Evolutionary conservation across 1,284 basidiomycete species (phyloP).

Genomic region (Tilletiaria anomala): DNA sequence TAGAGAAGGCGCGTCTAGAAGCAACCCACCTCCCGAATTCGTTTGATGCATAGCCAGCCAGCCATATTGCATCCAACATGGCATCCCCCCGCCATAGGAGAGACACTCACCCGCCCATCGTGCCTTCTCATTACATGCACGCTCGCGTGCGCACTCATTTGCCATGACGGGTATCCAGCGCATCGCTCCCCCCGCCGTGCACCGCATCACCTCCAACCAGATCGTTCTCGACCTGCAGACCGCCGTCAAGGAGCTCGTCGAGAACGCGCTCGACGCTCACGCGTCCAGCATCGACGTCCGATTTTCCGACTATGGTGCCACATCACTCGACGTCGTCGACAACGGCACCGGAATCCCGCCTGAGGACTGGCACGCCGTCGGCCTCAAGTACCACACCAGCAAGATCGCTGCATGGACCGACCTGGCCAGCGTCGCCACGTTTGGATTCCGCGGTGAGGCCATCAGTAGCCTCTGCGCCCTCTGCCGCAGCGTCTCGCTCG

Average conservation of each 20-base stretch:
- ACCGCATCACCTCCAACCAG: slow-evolving; percentile 66
- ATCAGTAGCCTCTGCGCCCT: slow-evolving; percentile 81
- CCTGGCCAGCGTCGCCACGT: slow-evolving; percentile 61
- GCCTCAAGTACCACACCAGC: slow-evolving; percentile 85
- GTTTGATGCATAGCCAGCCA: too few relatives aligned
- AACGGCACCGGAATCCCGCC: slow-evolving; percentile 76
- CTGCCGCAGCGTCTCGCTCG: slow-evolving; percentile 44
- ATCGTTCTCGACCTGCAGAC: slow-evolving; percentile 83
- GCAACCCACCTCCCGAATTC: too few relatives aligned
- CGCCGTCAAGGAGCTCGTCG: slow-evolving; percentile 88
- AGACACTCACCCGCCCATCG: too few relatives aligned
- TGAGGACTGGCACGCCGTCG: slow-evolving; percentile 61
- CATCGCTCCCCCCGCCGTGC: too few relatives aligned
- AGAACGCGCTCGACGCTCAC: slow-evolving; percentile 87
- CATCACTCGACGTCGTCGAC: slow-evolving; percentile 76
- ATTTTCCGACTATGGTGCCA: slow-evolving; percentile 75
- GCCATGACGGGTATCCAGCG: too few relatives aligned
- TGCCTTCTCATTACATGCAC: too few relatives aligned
- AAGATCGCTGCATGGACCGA: slow-evolving; percentile 68
- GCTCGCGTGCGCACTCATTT: too few relatives aligned
- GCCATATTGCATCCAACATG: too few relatives aligned
- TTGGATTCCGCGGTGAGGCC: slow-evolving; percentile 94
- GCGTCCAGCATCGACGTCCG: slow-evolving; percentile 76
- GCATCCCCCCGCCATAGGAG: too few relatives aligned
- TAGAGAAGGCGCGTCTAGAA: too few relatives aligned